Evolutionary conservation across 2,329 filamentous ascomycete genomes (phyloP), one percentile per base, ranked within the genome.

Genomic region (Fusarium sp.): DNA sequence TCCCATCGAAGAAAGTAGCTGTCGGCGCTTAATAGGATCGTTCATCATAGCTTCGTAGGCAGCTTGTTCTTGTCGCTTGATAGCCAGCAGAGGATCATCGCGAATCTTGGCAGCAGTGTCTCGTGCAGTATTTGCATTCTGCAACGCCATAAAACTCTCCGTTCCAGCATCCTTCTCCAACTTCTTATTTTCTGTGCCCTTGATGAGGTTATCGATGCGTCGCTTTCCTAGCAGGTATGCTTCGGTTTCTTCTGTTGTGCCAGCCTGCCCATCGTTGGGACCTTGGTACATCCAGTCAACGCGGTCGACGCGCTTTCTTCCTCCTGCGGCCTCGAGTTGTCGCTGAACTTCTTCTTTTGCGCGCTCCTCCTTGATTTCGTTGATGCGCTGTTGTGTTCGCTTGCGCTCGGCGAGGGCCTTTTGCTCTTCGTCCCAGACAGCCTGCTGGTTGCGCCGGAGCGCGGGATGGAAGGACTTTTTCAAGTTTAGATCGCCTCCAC

Each of bases 241-340:
- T 77, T 99, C 96, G 82, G 93, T 94, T 81, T 98, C 96, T 79
- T 98, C 95, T 7, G 87, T 88, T 38, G 89, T 93, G 29, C 91
- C 92, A n/a, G 85, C 84, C 75, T 92, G 91, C 35, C 93, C 93
- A 75, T 88, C 85, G 49, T 91, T 92, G 10, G 96, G 94, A 2
- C 95, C 95, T 73, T 92, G 89, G 81, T 99, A 99, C 93, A 99
- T 98, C 93, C 96, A 99, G 75, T 98, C 96, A 26, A 99, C 95
- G 35, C 94, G 90, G 74, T 95, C 91, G 29, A 92, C 83, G 54
- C 91, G 87, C 76, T 93, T 94, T 74, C 88, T 89, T 57, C 94
- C 94, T 37, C 96, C 96, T 1, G 94, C 92, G 4, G 92, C 91
- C 80, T 98, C 96, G 58, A 98, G 93, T 71, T 98, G 87, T 53